Conservation (phyloP, 805 yeast species). For the Myxozyma neglecta region DNA sequence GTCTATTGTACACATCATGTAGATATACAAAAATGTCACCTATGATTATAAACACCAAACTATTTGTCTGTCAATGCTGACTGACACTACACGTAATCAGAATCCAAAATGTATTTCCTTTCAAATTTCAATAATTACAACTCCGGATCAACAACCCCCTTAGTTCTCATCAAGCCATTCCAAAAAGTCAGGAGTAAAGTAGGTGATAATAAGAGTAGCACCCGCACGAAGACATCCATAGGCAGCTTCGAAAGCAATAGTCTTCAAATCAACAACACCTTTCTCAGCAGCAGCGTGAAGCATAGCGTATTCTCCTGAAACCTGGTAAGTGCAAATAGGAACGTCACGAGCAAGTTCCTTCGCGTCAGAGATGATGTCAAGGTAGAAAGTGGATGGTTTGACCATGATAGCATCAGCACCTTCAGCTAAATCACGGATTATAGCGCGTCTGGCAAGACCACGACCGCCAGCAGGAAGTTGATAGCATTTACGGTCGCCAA, state of each 20-base stretch:
- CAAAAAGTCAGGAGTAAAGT: conserved; percentile 92
- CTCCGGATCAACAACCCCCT: neutral
- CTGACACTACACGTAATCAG: neutral
- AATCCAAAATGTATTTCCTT: neutral
- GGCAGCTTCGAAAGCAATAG: conserved; percentile 78
- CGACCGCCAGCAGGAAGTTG: conserved; percentile 92
- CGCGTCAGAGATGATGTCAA: conserved; percentile 89
- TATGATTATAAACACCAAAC: too few relatives aligned
- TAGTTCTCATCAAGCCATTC: conserved; percentile 70
- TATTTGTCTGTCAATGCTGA: too few relatives aligned
- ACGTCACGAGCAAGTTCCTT: conserved; percentile 74
- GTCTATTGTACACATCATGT: neutral
- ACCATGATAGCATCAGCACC: conserved; percentile 96
- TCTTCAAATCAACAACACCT: conserved; percentile 82
- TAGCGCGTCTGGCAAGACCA: conserved; percentile 91
- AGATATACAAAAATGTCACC: neutral
- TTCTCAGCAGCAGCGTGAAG: conserved; percentile 97
- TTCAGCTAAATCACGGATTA: conserved; percentile 79
- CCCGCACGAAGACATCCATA: conserved; percentile 94
- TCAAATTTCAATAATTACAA: neutral
- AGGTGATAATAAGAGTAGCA: conserved; percentile 84
- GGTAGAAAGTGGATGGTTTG: conserved; percentile 92
- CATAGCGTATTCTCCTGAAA: conserved; percentile 97
- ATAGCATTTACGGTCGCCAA: conserved; percentile 89
- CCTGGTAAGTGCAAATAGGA: conserved; percentile 94